Conservation (phyloP, 805 yeast genomes). For the Sugiyamaella lignohabitans region DNA sequence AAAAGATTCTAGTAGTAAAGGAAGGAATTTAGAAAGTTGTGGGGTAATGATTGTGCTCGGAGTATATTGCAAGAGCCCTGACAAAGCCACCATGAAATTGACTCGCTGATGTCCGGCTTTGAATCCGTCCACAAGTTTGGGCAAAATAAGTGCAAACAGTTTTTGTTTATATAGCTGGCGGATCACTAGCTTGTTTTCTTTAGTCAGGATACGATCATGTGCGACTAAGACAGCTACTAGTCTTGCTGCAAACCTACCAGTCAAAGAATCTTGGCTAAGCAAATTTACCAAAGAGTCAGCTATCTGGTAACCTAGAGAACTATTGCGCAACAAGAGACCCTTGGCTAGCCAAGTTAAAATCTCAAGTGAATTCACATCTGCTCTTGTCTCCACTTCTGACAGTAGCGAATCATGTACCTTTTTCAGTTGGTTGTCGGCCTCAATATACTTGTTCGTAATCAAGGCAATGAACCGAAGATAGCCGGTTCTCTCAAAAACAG, state of each 20-base stretch:
- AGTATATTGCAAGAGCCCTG: slow-evolving; percentile 59
- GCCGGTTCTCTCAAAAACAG: slow-evolving; percentile 41
- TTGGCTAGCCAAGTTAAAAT: slow-evolving; percentile 63
- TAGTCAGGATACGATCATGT: slow-evolving; percentile 57
- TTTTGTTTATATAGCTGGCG: slow-evolving; percentile 75
- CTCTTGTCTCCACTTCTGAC: not conserved
- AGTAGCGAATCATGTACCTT: not conserved
- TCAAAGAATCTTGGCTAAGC: slow-evolving; percentile 28
- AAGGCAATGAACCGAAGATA: slow-evolving; percentile 52
- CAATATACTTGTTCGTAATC: slow-evolving; percentile 51
- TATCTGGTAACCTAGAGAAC: slow-evolving; percentile 33
- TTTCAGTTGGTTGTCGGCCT: not conserved
- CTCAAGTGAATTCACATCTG: slow-evolving; percentile 34
- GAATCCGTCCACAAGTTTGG: slow-evolving; percentile 46
- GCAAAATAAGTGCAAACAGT: slow-evolving; percentile 56
- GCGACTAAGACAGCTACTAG: slow-evolving; percentile 59
- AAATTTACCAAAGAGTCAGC: slow-evolving; percentile 34
- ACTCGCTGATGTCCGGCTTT: slow-evolving; percentile 34
- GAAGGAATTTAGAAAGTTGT: slow-evolving; percentile 57
- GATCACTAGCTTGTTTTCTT: slow-evolving; percentile 50
- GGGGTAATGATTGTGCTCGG: slow-evolving; percentile 58
- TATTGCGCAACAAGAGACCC: slow-evolving; percentile 57
- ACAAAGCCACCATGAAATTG: slow-evolving; percentile 57
- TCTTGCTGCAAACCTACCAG: slow-evolving; percentile 41
- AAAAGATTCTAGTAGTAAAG: slow-evolving; percentile 64